phyloP scores from a whole-genome alignment of 1,284 basidiomycete genomes.

The Cryptococcus wingfieldii region DNA sequence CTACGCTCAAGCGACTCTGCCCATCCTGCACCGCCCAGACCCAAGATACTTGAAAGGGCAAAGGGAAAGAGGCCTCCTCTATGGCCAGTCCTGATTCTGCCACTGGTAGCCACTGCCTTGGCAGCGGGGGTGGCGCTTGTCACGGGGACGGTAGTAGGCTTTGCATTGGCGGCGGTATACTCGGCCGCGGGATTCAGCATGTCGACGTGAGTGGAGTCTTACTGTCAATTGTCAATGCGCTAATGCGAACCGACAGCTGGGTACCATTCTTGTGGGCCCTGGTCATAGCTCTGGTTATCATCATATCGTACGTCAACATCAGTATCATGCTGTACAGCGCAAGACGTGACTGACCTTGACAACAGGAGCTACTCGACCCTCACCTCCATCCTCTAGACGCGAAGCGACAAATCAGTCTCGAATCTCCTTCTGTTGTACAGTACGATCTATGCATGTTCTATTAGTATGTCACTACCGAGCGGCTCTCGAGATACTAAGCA shows the following conservation, averaged over 20 bases:
- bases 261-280: slow-evolving; percentile 72
- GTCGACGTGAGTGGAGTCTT: slow-evolving; percentile 63
- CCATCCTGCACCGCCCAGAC: neutral
- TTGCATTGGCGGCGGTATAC: slow-evolving; percentile 65
- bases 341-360: neutral
- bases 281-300: slow-evolving; percentile 62
- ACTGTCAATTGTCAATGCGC: neutral
- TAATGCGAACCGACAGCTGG: slow-evolving; percentile 55
- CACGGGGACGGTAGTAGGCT: slow-evolving; percentile 67
- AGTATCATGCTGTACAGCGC: neutral
- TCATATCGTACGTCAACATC: slow-evolving; percentile 50
- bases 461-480: neutral
- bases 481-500: too few relatives aligned
- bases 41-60: neutral
- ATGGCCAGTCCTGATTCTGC: slow-evolving; percentile 36
- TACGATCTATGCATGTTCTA: neutral
- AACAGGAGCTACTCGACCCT: slow-evolving; percentile 40
- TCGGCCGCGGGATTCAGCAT: slow-evolving; percentile 65
- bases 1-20: too few relatives aligned
- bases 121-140: slow-evolving; percentile 63
- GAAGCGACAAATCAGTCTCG: neutral
- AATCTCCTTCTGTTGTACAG: neutral
- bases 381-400: slow-evolving; percentile 34
- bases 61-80: slow-evolving; percentile 32
- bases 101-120: slow-evolving; percentile 37